Evolutionary conservation across 164 flowering plant genomes (phyloP).

Genomic region (Cinnamomum chago): DNA sequence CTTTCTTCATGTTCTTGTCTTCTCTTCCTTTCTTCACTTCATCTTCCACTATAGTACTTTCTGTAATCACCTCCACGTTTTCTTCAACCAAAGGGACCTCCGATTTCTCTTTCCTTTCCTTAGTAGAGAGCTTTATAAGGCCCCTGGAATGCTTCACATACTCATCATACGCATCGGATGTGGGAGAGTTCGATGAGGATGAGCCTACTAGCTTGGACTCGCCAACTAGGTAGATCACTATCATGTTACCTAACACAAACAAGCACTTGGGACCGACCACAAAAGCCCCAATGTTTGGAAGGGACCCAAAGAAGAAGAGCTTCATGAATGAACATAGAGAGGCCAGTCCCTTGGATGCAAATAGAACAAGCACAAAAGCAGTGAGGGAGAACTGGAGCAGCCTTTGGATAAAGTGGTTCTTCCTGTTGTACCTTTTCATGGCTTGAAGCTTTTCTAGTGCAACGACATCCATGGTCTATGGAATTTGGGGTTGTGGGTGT

Average conservation of each 20-base stretch:
- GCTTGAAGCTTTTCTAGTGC: constrained; percentile 33
- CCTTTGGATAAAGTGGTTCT: constrained; percentile 30
- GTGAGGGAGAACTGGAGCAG: constrained; percentile 33
- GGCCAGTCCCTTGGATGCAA: constrained; percentile 41
- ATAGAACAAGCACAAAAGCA: constrained; percentile 27
- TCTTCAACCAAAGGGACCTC: constrained; percentile 7
- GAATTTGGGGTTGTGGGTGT: neutral
- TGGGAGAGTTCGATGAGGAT: constrained; percentile 12
- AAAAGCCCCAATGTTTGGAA: constrained; percentile 31
- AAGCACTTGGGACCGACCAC: constrained; percentile 38
- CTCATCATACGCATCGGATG: constrained; percentile 36
- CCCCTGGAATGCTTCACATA: constrained; percentile 21
- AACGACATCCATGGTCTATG: constrained; percentile 35
- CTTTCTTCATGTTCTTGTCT: constrained; percentile 3
- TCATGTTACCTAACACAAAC: constrained; percentile 55
- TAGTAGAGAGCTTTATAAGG: constrained; percentile 11
- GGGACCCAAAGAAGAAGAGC: constrained; percentile 24
- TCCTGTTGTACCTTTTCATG: constrained; percentile 42
- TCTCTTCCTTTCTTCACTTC: constrained; percentile 6
- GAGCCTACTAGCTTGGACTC: constrained; percentile 49
- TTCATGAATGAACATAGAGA: constrained; percentile 26
- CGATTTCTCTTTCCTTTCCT: constrained; percentile 11
- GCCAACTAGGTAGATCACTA: constrained; percentile 45
- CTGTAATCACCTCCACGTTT: constrained; percentile 3
- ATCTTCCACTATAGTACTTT: neutral